These are phyloP conservation scores for Globisporangium splendens DNA, from an alignment of 352 stramenopile genomes.

Conservation along the genomic window DNA sequence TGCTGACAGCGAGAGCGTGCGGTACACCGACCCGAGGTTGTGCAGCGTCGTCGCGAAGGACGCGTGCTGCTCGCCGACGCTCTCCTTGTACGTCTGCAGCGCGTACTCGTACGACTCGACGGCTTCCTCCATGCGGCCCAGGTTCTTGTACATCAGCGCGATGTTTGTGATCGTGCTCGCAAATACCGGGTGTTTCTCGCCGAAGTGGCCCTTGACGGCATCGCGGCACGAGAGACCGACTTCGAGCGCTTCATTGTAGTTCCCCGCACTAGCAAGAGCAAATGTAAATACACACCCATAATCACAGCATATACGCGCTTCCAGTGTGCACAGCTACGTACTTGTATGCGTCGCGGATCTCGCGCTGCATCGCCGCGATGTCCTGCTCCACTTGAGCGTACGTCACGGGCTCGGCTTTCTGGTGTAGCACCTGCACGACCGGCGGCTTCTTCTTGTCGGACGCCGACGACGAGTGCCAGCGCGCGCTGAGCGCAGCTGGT, in stretches of 20 bases:
- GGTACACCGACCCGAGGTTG: conserved; percentile 79
- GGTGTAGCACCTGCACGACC: conserved; percentile 54
- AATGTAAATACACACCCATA: not conserved
- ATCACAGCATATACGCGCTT: not conserved
- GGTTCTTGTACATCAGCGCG: conserved; percentile 86
- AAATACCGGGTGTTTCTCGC: conserved; percentile 74
- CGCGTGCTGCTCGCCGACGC: conserved; percentile 74
- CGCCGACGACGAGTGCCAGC: conserved; percentile 17
- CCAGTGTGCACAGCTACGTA: conserved; percentile 17
- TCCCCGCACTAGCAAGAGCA: conserved; percentile 33
- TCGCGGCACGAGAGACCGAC: conserved; percentile 68
- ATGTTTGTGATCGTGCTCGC: conserved; percentile 86
- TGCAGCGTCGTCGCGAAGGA: conserved; percentile 83
- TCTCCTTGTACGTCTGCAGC: conserved; percentile 76
- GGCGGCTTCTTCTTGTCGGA: conserved; percentile 19
- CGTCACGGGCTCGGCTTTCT: conserved; percentile 42
- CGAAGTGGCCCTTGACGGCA: conserved; percentile 68
- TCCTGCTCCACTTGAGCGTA: conserved; percentile 78
- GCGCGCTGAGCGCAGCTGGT: too few relatives aligned
- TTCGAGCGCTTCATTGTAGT: conserved; percentile 66
- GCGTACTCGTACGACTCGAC: conserved; percentile 81
- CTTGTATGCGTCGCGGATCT: conserved; percentile 83
- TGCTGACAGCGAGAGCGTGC: conserved; percentile 47
- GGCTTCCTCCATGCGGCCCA: conserved; percentile 69
- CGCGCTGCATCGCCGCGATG: conserved; percentile 75